phyloP scores from a whole-genome alignment of 441 rosid genomes.

The Arabidopsis hybrid region DNA sequence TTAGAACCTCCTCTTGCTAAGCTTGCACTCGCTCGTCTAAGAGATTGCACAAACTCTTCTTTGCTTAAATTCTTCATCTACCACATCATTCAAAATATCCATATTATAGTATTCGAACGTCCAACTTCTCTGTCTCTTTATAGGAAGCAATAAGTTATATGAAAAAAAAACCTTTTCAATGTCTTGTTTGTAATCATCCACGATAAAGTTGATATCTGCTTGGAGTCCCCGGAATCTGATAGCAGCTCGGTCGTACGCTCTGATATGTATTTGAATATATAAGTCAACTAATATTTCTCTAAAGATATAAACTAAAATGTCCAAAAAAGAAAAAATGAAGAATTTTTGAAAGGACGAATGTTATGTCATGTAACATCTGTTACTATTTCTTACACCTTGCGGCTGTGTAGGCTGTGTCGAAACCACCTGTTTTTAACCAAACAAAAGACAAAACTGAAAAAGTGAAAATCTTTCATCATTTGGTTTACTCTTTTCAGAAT shows the following conservation, averaged over 20 bases:
- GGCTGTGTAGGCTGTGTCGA: conserved; percentile 95
- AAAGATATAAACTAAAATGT: background rate
- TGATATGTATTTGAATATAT: conserved; percentile 28
- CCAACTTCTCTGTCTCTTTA: background rate
- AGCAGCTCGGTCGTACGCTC: conserved; percentile 75
- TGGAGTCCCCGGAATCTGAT: conserved; percentile 64
- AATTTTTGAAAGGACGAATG: background rate
- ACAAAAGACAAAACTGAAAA: conserved; percentile 38
- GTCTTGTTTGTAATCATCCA: conserved; percentile 58
- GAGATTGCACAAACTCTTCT: conserved; percentile 59
- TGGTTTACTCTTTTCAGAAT: background rate
- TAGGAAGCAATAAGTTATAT: conserved; percentile 33
- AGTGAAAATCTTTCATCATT: background rate
- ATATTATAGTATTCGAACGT: background rate
- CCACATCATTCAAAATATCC: background rate
- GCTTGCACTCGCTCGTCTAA: conserved; percentile 60
- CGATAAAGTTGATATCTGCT: conserved; percentile 62
- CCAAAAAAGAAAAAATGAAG: too few species aligned
- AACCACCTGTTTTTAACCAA: conserved; percentile 70
- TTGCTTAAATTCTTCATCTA: conserved; percentile 54
- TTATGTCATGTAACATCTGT: background rate
- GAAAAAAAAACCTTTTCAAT: conserved; percentile 65
- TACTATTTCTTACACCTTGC: conserved; percentile 64
- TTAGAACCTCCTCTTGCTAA: conserved; percentile 54
- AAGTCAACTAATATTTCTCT: conserved; percentile 1